Evolutionary conservation across 2,329 filamentous ascomycete genomes (phyloP).

Genomic region (Colletotrichum orchidophilum): DNA sequence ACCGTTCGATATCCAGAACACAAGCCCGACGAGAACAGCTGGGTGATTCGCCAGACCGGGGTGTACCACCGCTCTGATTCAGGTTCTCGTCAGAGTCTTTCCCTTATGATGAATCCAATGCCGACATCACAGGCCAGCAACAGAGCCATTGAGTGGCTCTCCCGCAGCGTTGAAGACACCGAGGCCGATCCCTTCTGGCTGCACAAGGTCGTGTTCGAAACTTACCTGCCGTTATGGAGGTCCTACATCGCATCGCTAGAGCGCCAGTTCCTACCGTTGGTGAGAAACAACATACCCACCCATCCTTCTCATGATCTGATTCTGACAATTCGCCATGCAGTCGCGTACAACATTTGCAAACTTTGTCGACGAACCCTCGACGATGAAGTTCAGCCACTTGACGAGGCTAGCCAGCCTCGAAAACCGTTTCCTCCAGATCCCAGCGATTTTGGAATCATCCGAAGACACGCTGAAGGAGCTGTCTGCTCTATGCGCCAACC

Average conservation of each 20-base stretch:
- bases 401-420: neutral
- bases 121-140: neutral
- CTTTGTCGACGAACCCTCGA: neutral
- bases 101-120: neutral
- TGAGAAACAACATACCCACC: too few species aligned
- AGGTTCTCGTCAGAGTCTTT: neutral
- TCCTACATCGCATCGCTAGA: neutral
- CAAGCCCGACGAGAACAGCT: neutral
- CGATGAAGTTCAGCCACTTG: neutral
- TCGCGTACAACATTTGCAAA: neutral
- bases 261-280: neutral
- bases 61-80: neutral
- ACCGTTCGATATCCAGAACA: neutral
- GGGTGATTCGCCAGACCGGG: constrained; percentile 9
- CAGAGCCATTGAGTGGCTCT: neutral
- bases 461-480: neutral
- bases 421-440: neutral
- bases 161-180: neutral
- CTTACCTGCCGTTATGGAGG: neutral
- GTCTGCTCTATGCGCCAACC: neutral
- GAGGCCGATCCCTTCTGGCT: neutral
- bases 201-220: neutral
- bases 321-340: too few species aligned
- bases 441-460: neutral
- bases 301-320: too few species aligned